Base-by-base conservation (phyloP, 2,329 filamentous ascomycete species). In the Arachnopeziza araneosa region DNA sequence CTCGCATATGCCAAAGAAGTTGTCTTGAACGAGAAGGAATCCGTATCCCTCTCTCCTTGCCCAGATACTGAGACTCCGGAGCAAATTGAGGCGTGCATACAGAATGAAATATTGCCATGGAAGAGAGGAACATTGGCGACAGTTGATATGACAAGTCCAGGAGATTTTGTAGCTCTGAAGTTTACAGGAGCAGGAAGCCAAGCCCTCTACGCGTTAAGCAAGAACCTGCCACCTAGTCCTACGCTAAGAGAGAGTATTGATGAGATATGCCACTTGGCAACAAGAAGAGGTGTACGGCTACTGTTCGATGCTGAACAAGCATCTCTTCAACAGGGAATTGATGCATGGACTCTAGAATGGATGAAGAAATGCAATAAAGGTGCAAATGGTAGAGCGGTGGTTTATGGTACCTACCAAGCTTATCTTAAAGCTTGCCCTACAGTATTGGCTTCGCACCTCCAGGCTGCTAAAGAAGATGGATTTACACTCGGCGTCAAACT, bases 301-400 rank as follows among this genome's bases (percentile, higher is more conserved):
- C 83, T 96, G 1, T 91, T 96, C 63, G 91, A 96, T 64, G 93
- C 91, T 1, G 93, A 97, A 75, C 91, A 96, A 73, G 86, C 87
- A 59, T 81, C 83, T 58, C 82, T 95, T 30, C 90, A 96, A 75
- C 77, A 82, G 6, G 91, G 91, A 8, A 93, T 96, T 63, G 88
- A 95, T 71, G 82, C 84, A 66, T 93, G 91, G 88, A 90, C 87
- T 5, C 75, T 95, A 55, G 76, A 81, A n/a, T 88, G 91, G 67
- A 90, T 92, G 78, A 83, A 84, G 67, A 85, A 83, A 71, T 93
- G 90, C 78, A 96, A 96, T 76, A 82, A 78, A 63, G 77, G 74
- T 7, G 76, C 75, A 0, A 68, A 74, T 1, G 82, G 82, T 32
- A 79, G 81, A 57, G 87, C 89, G 2, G 82, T 93, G 56, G 80